These are phyloP conservation scores for Neofusicoccum sp. DNA, from an alignment of 2,329 filamentous ascomycete species.

Conservation along the genomic window DNA sequence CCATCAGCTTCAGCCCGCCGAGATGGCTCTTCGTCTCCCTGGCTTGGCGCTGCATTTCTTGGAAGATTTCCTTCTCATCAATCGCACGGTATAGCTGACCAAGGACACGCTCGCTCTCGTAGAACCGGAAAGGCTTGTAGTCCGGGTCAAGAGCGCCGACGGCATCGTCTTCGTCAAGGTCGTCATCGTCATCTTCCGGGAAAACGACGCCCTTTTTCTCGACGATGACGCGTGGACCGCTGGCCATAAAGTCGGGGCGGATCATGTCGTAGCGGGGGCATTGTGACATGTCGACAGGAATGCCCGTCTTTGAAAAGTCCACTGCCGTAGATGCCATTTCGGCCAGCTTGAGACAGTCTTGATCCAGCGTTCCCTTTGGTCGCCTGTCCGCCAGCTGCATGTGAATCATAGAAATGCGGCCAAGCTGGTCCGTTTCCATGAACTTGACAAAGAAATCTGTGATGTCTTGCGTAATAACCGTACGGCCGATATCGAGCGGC, in stretches of 20 bases:
- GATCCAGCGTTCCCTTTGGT: slow-evolving; percentile 33
- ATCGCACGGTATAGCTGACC: slow-evolving; percentile 72
- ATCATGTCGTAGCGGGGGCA: slow-evolving; percentile 26
- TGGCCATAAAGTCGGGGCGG: slow-evolving; percentile 59
- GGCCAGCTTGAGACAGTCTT: slow-evolving; percentile 42
- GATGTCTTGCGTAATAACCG: slow-evolving; percentile 68
- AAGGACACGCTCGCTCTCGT: slow-evolving; percentile 68
- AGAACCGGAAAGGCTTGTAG: slow-evolving; percentile 56
- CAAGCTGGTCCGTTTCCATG: slow-evolving; percentile 48
- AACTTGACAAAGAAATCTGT: slow-evolving; percentile 74
- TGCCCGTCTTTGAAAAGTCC: slow-evolving; percentile 59
- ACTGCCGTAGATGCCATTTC: slow-evolving; percentile 43
- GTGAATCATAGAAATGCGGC: slow-evolving; percentile 45
- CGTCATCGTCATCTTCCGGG: slow-evolving; percentile 33
- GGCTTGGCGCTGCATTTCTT: slow-evolving; percentile 30
- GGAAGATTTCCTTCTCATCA: slow-evolving; percentile 68
- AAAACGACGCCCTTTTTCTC: slow-evolving; percentile 30
- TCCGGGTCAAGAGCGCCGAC: slow-evolving; percentile 25
- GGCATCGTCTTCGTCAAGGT: slow-evolving; percentile 39
- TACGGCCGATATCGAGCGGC: slow-evolving; percentile 62
- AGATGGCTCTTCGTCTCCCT: slow-evolving; percentile 25
- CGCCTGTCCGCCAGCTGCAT: slow-evolving; percentile 45
- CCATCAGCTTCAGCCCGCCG: slow-evolving; percentile 26
- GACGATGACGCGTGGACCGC: slow-evolving; percentile 48
- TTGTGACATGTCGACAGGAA: slow-evolving; percentile 40